Percentiles rank a stretch among this genome's conserved stretches.
phyloP scores from a whole-genome alignment of 2,329 filamentous ascomycete species.

The Phialemonium atrogriseum region DNA sequence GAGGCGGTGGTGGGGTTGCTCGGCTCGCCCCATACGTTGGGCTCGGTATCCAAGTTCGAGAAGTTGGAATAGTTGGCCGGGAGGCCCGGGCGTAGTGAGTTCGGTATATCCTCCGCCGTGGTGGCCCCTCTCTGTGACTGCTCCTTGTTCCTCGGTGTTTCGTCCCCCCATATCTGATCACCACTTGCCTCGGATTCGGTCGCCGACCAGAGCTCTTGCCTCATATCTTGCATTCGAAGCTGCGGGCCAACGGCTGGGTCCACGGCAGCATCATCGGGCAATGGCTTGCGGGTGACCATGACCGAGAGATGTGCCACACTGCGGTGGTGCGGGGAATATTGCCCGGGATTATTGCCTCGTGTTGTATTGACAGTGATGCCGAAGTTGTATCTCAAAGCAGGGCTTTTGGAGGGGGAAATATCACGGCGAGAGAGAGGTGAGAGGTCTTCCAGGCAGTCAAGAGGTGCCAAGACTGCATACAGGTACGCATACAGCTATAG shows the following conservation, averaged over 20 bases:
- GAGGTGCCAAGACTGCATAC: too few species aligned
- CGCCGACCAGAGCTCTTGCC: conserved; percentile 22
- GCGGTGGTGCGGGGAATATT: too few species aligned
- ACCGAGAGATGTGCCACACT: too few species aligned
- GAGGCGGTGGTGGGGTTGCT: background rate
- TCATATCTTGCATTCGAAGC: conserved; percentile 17
- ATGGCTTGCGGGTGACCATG: conserved; percentile 35
- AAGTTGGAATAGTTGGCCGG: conserved; percentile 10
- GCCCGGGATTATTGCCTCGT: too few species aligned
- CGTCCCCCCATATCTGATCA: conserved; percentile 20
- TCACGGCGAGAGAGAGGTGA: too few species aligned
- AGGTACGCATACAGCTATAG: too few species aligned
- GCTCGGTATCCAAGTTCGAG: conserved; percentile 21
- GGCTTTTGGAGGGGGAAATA: too few species aligned
- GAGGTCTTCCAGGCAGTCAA: too few species aligned
- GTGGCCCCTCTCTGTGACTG: conserved; percentile 2
- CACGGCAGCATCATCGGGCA: conserved; percentile 19
- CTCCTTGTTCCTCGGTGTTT: conserved; percentile 6
- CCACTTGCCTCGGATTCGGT: conserved; percentile 22
- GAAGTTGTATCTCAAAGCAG: too few species aligned
- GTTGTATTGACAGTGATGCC: too few species aligned
- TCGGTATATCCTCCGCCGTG: conserved; percentile 17
- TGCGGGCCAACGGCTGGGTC: conserved; percentile 15
- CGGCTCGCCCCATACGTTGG: conserved; percentile 25
- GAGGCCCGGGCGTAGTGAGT: conserved; percentile 23